These are phyloP conservation scores for Inonotus obliquus DNA, from an alignment of 1,284 basidiomycete species.

Conservation along the genomic window DNA sequence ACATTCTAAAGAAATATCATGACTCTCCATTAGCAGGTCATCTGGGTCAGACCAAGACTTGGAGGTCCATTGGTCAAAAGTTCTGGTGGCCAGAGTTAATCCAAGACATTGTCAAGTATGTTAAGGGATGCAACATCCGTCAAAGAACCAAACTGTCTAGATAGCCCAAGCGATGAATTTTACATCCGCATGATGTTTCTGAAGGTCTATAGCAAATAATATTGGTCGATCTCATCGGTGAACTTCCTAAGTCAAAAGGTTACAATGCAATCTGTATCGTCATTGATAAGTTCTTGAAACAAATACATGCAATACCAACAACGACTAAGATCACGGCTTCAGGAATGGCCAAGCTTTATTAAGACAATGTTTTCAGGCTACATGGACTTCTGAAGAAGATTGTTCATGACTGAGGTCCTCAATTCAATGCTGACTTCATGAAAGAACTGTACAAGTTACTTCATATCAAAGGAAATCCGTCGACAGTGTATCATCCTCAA, in stretches of 20 bases:
- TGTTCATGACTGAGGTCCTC: neutral
- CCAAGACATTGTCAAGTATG: neutral
- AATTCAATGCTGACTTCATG: neutral
- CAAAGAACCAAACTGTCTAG: neutral
- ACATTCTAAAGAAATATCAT: neutral
- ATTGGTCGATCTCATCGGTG: neutral
- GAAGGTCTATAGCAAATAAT: neutral
- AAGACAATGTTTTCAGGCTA: neutral
- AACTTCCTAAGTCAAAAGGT: neutral
- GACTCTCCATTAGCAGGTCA: neutral
- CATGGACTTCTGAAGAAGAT: neutral
- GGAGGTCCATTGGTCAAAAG: neutral
- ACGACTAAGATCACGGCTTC: neutral
- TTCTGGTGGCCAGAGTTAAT: neutral
- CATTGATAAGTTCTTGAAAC: neutral
- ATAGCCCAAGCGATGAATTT: neutral
- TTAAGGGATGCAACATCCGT: neutral
- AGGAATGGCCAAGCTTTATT: neutral
- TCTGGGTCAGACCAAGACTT: neutral
- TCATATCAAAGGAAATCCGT: neutral
- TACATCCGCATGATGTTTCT: neutral
- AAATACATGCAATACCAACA: neutral
- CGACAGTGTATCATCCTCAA: conserved; percentile 32
- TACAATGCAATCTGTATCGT: neutral
- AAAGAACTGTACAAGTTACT: neutral